Base-by-base conservation (phyloP, 2,329 filamentous ascomycete species). In the Xylariaceae sp. region DNA sequence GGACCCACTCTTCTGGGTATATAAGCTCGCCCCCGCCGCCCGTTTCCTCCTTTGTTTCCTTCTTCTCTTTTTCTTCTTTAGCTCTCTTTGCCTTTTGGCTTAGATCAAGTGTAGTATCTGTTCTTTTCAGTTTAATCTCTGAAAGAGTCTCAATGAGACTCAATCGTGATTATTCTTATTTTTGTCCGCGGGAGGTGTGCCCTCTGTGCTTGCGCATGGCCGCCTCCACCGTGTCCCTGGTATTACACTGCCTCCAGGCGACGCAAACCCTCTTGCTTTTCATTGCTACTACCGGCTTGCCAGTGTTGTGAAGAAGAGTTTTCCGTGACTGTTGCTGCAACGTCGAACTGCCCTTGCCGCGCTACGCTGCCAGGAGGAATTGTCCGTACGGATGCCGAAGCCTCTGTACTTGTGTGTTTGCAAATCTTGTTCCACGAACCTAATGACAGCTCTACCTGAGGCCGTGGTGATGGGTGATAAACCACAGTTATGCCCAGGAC, bases 91-190 rank as follows among this genome's bases (percentile, higher is more conserved):
- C 48, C 46, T 51, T 53, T 46, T 52, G 51, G 51, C 53, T 85
- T 85, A 86, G 83, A 87, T 87, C 83, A 87, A 85, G 81, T 87
- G 81, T 86, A 87, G 83, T 87, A 87, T 85, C 82, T 87, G 83
- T 88, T 88, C 83, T 88, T 87, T 84, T 85, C 80, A 88, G 84
- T 87, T 88, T 89, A 87, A 88, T 87, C 80, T 83, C 83, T 88
- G 82, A 82, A 84, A 87, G 74, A 72, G 71, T 70, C 73, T 75
- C 74, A 84, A 21, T 67, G 70, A 75, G 71, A 69, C 69, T 71
- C 70, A 74, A 74, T 73, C 70, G 70, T 78, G 81, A 85, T 88
- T 88, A 85, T 76, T 78, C 80, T 72, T 73, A 85, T 88, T 84
- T 81, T 85, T 85, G 72, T 53, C 64, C 43, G 52, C 11, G 43